phyloP scores from a whole-genome alignment of 352 stramenopile species.

The Hyaloperonospora brassicae region DNA sequence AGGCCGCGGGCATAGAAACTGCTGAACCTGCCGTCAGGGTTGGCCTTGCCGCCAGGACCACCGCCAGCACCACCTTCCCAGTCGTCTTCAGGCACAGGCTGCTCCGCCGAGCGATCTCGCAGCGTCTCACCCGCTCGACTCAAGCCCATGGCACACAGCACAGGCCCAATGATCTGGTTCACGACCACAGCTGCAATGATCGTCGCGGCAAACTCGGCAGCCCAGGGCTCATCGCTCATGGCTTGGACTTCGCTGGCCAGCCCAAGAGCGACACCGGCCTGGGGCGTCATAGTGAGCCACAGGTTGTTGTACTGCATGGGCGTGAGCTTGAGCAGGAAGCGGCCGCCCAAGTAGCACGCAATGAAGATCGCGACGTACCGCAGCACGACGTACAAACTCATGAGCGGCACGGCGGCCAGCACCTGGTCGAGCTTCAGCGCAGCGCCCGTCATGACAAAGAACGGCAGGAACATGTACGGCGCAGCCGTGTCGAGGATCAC shows the following conservation, averaged over 20 bases:
- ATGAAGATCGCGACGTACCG: conserved; percentile 54
- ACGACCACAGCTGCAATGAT: conserved; percentile 63
- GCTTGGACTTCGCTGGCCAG: conserved; percentile 51
- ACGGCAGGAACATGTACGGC: conserved; percentile 66
- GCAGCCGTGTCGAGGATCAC: conserved; percentile 60
- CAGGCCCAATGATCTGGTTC: conserved; percentile 64
- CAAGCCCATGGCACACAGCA: conserved; percentile 51
- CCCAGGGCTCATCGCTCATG: conserved; percentile 45
- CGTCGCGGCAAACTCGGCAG: conserved; percentile 46
- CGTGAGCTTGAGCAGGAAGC: conserved; percentile 52
- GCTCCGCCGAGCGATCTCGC: conserved; percentile 19
- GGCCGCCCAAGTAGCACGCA: conserved; percentile 48
- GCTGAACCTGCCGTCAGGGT: background rate
- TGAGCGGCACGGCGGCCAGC: conserved; percentile 46
- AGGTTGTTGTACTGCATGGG: conserved; percentile 65
- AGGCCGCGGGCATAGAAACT: too few species aligned
- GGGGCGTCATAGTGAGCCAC: conserved; percentile 66
- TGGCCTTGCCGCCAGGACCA: conserved; percentile 8
- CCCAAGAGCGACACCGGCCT: conserved; percentile 58
- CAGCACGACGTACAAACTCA: conserved; percentile 54
- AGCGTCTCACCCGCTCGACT: conserved; percentile 43
- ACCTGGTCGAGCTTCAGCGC: conserved; percentile 64
- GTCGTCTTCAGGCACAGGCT: conserved; percentile 2
- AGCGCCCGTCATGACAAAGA: conserved; percentile 73
- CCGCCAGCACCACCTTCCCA: background rate